Evolutionary conservation across 2,329 filamentous ascomycete species (phyloP), one percentile per base, ranked within the genome.

Genomic region (Fusarium sp.): DNA sequence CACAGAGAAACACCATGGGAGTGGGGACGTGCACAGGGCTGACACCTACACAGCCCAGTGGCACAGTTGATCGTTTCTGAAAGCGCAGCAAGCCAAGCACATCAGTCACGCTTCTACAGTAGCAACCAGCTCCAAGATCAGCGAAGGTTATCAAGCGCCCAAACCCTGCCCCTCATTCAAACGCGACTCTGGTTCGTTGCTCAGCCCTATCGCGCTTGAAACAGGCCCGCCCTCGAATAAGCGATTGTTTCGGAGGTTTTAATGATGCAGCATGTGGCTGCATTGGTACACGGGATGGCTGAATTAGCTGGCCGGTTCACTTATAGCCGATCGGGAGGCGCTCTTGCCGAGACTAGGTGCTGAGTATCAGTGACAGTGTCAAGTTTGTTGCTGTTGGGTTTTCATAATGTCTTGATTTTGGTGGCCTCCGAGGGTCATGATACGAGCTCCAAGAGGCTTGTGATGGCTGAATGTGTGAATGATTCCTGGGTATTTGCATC

Each of bases 21-120:
- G n/a, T n/a, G 75, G 75, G 67, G 45, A 57, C 70, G 65, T 77
- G 73, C 73, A 59, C 68, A 54, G 58, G 61, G 74, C 69, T 62
- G 68, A 74, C 47, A 61, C 41, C 56, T 42, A 41, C 75, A 73
- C 63, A 62, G 75, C 75, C 73, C 65, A n/a, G 71, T 70, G 75
- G 75, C 75, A 68, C 66, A 74, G 73, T 41, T 50, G 39, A 61
- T 39, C 28, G 35, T 30, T 39, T 33, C n/a, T 38, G 26, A 30
- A 54, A 68, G 64, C 65, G 65, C 65, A 68, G 65, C 65, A 61
- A 44, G 57, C 24, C 51, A 45, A 70, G 53, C 61, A 59, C 22
- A 50, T 50, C n/a, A 18, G 24, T 18, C 30, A 47, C 61, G n/a
- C 26, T 65, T 45, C 41, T 7, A n/a, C n/a, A n/a, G n/a, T n/a